Evolutionary conservation across 176 grass and related monocot species (phyloP), one percentile per base, ranked within the genome.

Genomic region (Rhynchospora pubera): DNA sequence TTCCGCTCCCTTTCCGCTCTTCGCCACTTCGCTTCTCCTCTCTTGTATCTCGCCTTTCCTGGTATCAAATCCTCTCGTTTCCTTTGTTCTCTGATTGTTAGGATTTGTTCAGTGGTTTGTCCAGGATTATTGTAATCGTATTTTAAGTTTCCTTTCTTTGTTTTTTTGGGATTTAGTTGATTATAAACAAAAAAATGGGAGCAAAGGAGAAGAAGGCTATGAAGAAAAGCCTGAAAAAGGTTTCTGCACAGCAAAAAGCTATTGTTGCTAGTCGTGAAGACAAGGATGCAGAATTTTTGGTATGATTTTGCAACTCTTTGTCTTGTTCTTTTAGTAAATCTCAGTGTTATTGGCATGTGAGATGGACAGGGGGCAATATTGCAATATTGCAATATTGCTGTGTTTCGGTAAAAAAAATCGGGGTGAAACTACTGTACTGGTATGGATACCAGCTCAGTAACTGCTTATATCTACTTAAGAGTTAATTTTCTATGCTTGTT

Each of bases 141-240:
- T n/a, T n/a, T n/a, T n/a, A n/a, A n/a, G 50, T 83, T 46, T 16
- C 51, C 2, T 47, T 5, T 50, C 14, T 5, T 19, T 47, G 7
- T 23, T 62, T 15, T 68, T 34, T 14, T n/a, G 16, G 67, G 32
- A 47, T 84, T 62, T 9, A 48, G 13, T 62, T 77, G 57, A 57
- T 85, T 57, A 69, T 23, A 24, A 44, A 23, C 15, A 46, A 50
- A 28, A 28, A 10, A 8, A 84, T 85, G 87, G 87, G 83, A 18
- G 87, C 78, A 34, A 85, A 89, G 83, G 77, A 66, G 50, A 89
- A 89, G 69, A 89, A 85, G 46, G 83, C 87, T 28, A 50, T 77
- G 78, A 85, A 85, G 61, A 85, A 89, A 45, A 89, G 72, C 22
- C 78, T 78, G 74, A 84, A 61, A 19, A 88, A 73, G 34, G 57